Base-by-base conservation (phyloP, 345 rosid species). In the Erodium maritimum region DNA sequence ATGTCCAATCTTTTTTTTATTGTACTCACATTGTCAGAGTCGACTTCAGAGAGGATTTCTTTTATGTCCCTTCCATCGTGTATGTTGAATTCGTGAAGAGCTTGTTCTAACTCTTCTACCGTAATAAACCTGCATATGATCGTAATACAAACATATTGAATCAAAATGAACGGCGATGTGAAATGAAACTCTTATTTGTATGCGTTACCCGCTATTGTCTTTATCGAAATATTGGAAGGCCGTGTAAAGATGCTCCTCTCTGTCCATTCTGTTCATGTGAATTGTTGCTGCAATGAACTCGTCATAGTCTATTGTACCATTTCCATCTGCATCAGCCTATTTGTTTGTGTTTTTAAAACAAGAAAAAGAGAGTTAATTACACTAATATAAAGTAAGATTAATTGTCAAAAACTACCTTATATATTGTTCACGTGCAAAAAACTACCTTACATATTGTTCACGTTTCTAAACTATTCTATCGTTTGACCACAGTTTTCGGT, bases 281-380 rank as follows among this genome's bases (percentile, higher is more conserved):
- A 75, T 75, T 21, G 83, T 79, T 55, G 83, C 83, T 5, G 83
- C 61, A 60, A 79, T 75, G 67, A 79, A 79, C 62, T 79, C 83
- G 22, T 75, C 80, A 1, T 79, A 79, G 55, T 79, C 83, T 55
- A 79, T 79, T 0, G 69, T 73, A 16, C 83, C 83, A 58, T 79
- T 73, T 23, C 80, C 76, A 60, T 79, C 83, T 18, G 80, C 80
- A 73, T 93, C 96, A 56, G 95, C 96, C 99, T 91, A 22, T 57
- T 69, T 42, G n/a, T n/a, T n/a, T 46, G 14, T 16, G 1, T 5
- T 19, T 19, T n/a, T 53, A 20, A 33, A 5, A 54, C 9, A n/a
- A 11, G 5, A 62, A 17, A 17, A 19, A 2, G 20, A 55, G 12
- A 23, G 20, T 17, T 11, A 23, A 61, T 22, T 55, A 22, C 21